Evolutionary conservation across 2,329 filamentous ascomycete species (phyloP).

Genomic region (Rutstroemia sydowiana): DNA sequence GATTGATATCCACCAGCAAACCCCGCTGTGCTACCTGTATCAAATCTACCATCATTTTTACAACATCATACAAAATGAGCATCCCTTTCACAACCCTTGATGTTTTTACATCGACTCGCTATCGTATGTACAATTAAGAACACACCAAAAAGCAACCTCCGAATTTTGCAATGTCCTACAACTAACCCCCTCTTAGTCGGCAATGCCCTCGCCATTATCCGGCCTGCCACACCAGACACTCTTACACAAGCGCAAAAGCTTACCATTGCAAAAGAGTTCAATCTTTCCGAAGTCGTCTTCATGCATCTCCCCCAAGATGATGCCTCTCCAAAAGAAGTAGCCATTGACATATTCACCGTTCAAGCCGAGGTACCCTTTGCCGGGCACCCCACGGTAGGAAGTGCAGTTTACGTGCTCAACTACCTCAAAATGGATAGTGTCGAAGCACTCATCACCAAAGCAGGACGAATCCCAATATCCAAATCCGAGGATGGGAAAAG

Average conservation of each 20-base stretch:
- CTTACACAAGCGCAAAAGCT: slow-evolving; percentile 49
- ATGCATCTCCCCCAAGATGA: slow-evolving; percentile 36
- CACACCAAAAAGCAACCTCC: no score
- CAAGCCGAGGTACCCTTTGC: slow-evolving; percentile 51
- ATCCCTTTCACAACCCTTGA: slow-evolving; percentile 31
- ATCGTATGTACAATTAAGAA: no score
- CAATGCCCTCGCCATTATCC: slow-evolving; percentile 55
- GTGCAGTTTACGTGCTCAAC: slow-evolving; percentile 40
- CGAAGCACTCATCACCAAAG: slow-evolving; percentile 41
- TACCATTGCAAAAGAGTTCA: slow-evolving; percentile 54
- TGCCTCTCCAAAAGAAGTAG: slow-evolving; percentile 27
- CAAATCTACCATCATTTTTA: no score
- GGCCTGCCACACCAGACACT: slow-evolving; percentile 37
- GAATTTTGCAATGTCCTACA: no score
- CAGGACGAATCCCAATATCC: slow-evolving; percentile 46
- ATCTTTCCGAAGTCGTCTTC: slow-evolving; percentile 58
- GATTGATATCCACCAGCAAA: not conserved
- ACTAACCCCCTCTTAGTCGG: no score
- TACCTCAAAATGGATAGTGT: slow-evolving; percentile 7
- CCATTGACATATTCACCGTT: slow-evolving; percentile 53
- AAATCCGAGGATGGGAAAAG: slow-evolving; percentile 33
- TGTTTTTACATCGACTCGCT: slow-evolving; percentile 47
- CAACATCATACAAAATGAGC: slow-evolving; percentile 30
- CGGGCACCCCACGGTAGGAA: slow-evolving; percentile 55
- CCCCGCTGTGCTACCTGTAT: no score